Base-by-base conservation (phyloP, 1,139 yeast species). In the Kurtzmaniella quercitrusa region DNA sequence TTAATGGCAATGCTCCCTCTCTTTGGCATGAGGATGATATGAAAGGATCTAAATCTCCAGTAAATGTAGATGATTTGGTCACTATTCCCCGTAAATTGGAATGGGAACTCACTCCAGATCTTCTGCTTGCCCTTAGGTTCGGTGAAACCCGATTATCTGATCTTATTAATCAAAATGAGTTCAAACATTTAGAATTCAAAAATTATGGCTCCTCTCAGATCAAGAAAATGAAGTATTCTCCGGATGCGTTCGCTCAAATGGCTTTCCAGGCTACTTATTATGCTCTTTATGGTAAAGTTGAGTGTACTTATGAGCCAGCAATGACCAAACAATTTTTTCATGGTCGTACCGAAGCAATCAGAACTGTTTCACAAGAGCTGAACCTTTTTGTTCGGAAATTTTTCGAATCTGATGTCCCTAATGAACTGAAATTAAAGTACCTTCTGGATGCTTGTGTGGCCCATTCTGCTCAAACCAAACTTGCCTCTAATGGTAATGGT, bases 171-270 rank as follows among this genome's bases (percentile, higher is more conserved):
- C 97, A 90, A 60, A 89, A 90, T 60, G 97, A 90, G 61, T 87
- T 90, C 61, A 83, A 81, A 48, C 86, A 85, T 36, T 68, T 90
- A 50, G 94, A 88, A 62, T 90, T 86, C 62, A 78, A 80, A 48
- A 68, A 70, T 34, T 90, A 81, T 63, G 97, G 96, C 27, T 79
- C 88, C 50, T 80, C 82, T 42, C 77, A 79, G 48, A 89, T 90
- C 58, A 90, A 90, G 59, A 80, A 81, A 50, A 83, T 88, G 82
- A 91, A 89, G 52, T 85, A 82, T 61, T 86, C 95, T 5, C 97
- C 97, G 0, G 97, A 90, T 70, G 97, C 97, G 0, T 90, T 86
- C 65, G 85, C 86, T 39, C 97, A 90, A 64, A 89, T 90, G 94
- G 86, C 91, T 16, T 89, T 89, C 72, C 97, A 90, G 63, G 89